Percentiles rank a stretch among this genome's conserved stretches.
Evolutionary conservation across 345 rosid genomes (phyloP).

Genomic region (Melaleuca alternifolia): DNA sequence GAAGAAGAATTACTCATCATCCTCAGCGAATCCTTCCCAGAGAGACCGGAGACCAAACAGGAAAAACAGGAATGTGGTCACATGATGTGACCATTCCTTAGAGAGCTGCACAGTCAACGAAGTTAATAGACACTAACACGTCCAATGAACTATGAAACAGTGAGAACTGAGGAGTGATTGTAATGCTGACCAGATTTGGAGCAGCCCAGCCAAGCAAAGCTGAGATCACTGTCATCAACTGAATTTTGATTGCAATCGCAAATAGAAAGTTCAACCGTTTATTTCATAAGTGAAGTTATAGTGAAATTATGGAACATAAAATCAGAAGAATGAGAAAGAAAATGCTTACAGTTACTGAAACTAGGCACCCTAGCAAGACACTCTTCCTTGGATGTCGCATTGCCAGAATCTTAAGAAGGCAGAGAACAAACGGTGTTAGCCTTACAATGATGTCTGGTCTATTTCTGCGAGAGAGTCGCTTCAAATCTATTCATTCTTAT

Average conservation of each 20-base stretch:
- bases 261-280: background rate
- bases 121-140: background rate
- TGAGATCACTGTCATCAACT: constrained; percentile 8
- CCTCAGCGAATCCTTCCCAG: constrained; percentile 9
- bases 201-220: constrained; percentile 20
- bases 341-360: constrained; percentile 8
- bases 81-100: constrained; percentile 9
- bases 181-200: constrained; percentile 14
- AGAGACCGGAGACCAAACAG: constrained; percentile 6
- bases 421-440: background rate
- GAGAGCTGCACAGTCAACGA: constrained; percentile 2
- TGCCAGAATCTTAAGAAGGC: constrained; percentile 3
- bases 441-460: background rate
- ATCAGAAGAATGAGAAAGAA: background rate
- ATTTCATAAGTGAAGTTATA: background rate
- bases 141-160: background rate
- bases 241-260: background rate
- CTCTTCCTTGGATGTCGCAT: constrained; percentile 18
- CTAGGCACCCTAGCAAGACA: constrained; percentile 13
- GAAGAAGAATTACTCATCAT: background rate
- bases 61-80: constrained; percentile 6
- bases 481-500: background rate
- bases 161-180: background rate
- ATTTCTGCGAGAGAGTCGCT: background rate
- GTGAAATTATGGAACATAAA: background rate